Percentiles rank a stretch among this genome's conserved stretches.
These are phyloP conservation scores for Podaxis sp. DNA, from an alignment of 768 basidiomycete genomes.

Conservation along the genomic window DNA sequence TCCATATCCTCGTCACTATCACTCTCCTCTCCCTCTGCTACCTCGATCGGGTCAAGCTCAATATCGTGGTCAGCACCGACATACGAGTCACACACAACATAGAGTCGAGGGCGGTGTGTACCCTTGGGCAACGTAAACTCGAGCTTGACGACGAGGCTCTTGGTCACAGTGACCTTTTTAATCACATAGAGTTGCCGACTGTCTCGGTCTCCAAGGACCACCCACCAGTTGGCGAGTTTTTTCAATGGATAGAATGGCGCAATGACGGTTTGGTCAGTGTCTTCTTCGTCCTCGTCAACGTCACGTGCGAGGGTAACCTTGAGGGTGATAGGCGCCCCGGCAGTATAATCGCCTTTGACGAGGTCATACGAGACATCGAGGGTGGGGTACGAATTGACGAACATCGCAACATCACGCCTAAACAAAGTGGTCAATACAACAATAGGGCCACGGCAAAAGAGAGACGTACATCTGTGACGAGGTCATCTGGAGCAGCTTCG, in stretches of 20 bases:
- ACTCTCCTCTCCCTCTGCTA: slow-evolving; percentile 88
- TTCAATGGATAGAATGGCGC: slow-evolving; percentile 90
- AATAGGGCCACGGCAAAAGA: not conserved
- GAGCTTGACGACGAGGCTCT: slow-evolving; percentile 78
- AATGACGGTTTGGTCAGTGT: slow-evolving; percentile 79
- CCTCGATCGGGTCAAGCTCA: slow-evolving; percentile 76
- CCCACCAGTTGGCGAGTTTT: slow-evolving; percentile 97
- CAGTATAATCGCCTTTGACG: slow-evolving; percentile 84
- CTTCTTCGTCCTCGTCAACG: slow-evolving; percentile 73
- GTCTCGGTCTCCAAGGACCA: slow-evolving; percentile 85
- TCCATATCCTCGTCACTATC: slow-evolving; percentile 80
- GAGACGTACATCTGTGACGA: slow-evolving; percentile 72
- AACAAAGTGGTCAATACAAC: not conserved
- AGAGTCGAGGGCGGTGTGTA: slow-evolving; percentile 77
- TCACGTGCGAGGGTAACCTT: slow-evolving; percentile 82
- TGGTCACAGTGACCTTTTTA: slow-evolving; percentile 92
- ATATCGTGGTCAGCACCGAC: slow-evolving; percentile 93
- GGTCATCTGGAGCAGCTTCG: slow-evolving; percentile 80
- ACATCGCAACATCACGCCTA: slow-evolving; percentile 92
- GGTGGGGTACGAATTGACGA: slow-evolving; percentile 97
- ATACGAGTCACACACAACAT: slow-evolving; percentile 92
- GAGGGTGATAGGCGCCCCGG: slow-evolving; percentile 80
- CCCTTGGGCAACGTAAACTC: slow-evolving; percentile 90
- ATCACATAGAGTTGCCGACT: slow-evolving; percentile 80
- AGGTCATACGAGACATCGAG: slow-evolving; percentile 87